phyloP scores from a whole-genome alignment of 2,329 filamentous ascomycete genomes.

The Ophiostoma tasmaniense region DNA sequence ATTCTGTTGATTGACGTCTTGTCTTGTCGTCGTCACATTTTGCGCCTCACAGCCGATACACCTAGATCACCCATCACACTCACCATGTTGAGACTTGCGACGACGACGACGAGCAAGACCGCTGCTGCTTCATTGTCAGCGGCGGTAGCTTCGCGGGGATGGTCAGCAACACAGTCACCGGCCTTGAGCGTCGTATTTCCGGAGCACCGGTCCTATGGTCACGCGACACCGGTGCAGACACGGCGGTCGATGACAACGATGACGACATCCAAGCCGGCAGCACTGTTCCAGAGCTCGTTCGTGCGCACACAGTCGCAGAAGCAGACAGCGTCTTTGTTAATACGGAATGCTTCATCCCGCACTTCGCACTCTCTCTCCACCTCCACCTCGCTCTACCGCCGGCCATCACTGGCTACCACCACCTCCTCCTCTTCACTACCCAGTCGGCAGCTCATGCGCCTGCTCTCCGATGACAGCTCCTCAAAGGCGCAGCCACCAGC shows the following conservation, averaged over 20 bases:
- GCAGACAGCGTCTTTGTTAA: neutral
- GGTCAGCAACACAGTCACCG: neutral
- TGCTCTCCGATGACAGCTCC: conserved; percentile 2
- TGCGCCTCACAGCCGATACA: neutral
- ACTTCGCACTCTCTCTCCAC: neutral
- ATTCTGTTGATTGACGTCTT: neutral
- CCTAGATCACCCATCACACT: neutral
- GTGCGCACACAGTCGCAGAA: neutral
- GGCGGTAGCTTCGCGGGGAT: neutral
- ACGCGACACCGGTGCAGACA: neutral
- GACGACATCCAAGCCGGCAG: neutral
- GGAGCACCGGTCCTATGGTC: neutral
- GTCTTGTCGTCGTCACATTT: neutral
- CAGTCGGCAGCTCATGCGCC: neutral
- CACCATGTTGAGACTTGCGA: conserved; percentile 18
- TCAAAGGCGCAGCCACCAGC: neutral
- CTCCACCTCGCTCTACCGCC: neutral
- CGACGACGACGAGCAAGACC: conserved; percentile 1
- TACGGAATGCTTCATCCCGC: neutral
- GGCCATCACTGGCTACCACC: neutral
- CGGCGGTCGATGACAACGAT: conserved; percentile 2
- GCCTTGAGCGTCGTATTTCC: neutral
- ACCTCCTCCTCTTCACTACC: neutral
- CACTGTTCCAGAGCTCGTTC: neutral
- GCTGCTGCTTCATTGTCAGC: neutral